These are phyloP conservation scores for Ceratocystis cubensis DNA, from an alignment of 2,329 filamentous ascomycete genomes.

Conservation along the genomic window DNA sequence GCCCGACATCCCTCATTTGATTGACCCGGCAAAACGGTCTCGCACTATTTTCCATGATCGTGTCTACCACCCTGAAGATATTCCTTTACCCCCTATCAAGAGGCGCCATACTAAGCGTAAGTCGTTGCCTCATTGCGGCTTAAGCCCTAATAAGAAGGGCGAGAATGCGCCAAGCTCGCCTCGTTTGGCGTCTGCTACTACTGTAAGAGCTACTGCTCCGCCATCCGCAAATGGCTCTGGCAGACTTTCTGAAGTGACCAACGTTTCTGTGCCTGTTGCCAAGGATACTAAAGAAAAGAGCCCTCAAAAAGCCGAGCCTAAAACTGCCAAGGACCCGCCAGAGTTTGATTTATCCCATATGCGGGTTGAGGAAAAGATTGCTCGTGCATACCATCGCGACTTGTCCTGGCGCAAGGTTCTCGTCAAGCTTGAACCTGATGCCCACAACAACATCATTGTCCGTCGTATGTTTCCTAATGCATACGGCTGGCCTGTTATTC, in stretches of 20 bases:
- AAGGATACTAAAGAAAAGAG: not conserved
- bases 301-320: constrained; percentile 28
- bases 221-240: constrained; percentile 17
- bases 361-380: constrained; percentile 96
- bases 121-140: constrained; percentile 23
- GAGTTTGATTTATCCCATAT: constrained; percentile 51
- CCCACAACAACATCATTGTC: constrained; percentile 97
- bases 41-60: constrained; percentile 95
- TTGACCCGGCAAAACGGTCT: constrained; percentile 68
- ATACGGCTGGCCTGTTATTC: constrained; percentile 92
- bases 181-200: not conserved
- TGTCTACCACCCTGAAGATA: constrained; percentile 85
- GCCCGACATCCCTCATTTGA: constrained; percentile 66
- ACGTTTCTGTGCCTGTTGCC: not conserved
- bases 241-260: not conserved
- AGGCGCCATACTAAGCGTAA: constrained; percentile 33
- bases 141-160: constrained; percentile 12
- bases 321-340: constrained; percentile 28
- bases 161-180: constrained; percentile 1
- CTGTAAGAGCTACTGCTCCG: constrained; percentile 20
- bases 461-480: constrained; percentile 94
- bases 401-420: constrained; percentile 94
- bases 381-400: constrained; percentile 82
- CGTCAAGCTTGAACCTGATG: constrained; percentile 88
- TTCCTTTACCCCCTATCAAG: constrained; percentile 65